These are phyloP conservation scores for Maudiozyma turicensis DNA, from an alignment of 805 yeast species.

Conservation along the genomic window DNA sequence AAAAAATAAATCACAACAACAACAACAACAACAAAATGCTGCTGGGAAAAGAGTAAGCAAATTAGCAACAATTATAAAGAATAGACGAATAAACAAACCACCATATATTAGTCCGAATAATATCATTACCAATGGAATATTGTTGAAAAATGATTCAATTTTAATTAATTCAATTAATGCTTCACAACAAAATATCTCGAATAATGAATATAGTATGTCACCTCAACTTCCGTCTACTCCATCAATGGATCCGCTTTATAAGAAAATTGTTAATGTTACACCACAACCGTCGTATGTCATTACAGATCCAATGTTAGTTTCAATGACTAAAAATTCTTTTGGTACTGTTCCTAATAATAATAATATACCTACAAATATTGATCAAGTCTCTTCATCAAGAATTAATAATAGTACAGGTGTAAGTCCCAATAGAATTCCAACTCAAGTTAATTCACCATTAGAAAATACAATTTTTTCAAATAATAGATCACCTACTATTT, in stretches of 20 bases:
- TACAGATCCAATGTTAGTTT: constrained; percentile 2
- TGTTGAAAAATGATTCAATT: too few relatives aligned
- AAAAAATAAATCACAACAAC: not conserved
- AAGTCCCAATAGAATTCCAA: not conserved
- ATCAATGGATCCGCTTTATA: not conserved
- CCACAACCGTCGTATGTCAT: constrained; percentile 6
- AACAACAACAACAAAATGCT: not conserved
- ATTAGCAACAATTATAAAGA: constrained; percentile 1
- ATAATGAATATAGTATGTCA: not conserved
- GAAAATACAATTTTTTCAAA: not conserved
- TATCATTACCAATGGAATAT: too few relatives aligned
- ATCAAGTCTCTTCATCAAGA: not conserved
- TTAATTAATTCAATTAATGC: too few relatives aligned
- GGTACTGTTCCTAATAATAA: not conserved
- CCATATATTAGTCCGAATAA: not conserved
- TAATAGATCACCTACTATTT: not conserved
- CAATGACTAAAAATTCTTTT: constrained; percentile 3
- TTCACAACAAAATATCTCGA: not conserved
- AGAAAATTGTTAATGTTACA: constrained; percentile 3
- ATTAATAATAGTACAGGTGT: not conserved
- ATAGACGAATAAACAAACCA: constrained; percentile 18
- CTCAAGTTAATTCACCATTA: not conserved
- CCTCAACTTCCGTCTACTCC: not conserved
- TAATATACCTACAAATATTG: not conserved
- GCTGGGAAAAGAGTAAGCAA: too few relatives aligned